These are phyloP conservation scores for Parmales sp. DNA, from an alignment of 108 stramenopile species.

Conservation along the genomic window DNA sequence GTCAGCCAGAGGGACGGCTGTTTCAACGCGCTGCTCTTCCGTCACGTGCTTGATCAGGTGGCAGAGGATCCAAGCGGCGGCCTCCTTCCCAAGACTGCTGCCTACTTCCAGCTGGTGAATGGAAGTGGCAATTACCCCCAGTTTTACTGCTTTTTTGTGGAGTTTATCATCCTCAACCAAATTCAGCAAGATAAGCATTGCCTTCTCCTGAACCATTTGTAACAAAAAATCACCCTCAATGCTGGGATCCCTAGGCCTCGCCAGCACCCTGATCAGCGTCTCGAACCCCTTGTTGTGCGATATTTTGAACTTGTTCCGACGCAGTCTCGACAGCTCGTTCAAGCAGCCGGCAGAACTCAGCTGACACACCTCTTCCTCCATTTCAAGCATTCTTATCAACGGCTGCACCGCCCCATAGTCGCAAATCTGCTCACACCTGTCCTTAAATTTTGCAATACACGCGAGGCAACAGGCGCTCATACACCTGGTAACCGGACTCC, in stretches of 20 bases:
- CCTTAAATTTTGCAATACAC: slow-evolving; percentile 1
- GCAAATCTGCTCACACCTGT: slow-evolving; percentile 5
- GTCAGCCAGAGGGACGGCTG: background rate
- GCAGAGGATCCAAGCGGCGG: background rate
- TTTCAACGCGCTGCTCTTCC: background rate
- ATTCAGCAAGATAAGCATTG: background rate
- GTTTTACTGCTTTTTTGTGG: background rate
- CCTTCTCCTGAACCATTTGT: slow-evolving; percentile 10
- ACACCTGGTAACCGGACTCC: background rate
- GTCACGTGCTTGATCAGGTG: background rate
- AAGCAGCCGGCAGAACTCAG: background rate
- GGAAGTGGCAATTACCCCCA: background rate
- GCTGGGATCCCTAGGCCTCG: no score
- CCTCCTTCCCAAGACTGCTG: background rate
- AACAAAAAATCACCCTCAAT: slow-evolving; percentile 6
- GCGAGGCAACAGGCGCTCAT: slow-evolving; percentile 11
- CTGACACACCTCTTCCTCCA: slow-evolving; percentile 12
- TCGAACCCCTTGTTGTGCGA: background rate
- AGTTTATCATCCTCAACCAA: background rate
- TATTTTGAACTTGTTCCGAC: slow-evolving; percentile 8
- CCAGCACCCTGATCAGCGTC: background rate
- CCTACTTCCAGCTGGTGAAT: background rate
- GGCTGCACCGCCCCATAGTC: slow-evolving; percentile 8
- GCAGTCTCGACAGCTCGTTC: background rate
- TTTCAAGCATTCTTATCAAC: background rate